These are phyloP conservation scores for Citrus sp. DNA, from an alignment of 345 rosid species.

Conservation along the genomic window DNA sequence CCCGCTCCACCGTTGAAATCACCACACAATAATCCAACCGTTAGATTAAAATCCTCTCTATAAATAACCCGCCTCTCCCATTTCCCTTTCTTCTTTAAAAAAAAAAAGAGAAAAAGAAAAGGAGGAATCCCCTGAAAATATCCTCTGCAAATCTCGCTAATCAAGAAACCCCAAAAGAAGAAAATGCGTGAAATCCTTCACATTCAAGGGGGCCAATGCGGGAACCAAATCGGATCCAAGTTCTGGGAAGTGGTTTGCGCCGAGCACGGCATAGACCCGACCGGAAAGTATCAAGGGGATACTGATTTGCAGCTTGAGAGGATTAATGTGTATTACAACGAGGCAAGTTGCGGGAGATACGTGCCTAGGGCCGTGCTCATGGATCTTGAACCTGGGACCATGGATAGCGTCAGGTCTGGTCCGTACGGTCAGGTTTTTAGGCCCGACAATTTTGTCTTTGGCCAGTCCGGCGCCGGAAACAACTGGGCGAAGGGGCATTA, in stretches of 20 bases:
- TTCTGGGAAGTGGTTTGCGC: constrained; percentile 20
- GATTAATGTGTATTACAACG: constrained; percentile 43
- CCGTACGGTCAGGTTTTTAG: constrained; percentile 38
- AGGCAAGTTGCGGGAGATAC: constrained; percentile 35
- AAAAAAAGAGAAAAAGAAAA: not conserved
- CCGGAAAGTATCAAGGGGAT: constrained; percentile 3
- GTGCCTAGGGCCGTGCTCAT: constrained; percentile 40
- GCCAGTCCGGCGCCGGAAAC: constrained; percentile 49
- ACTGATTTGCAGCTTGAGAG: constrained; percentile 6
- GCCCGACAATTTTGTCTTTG: constrained; percentile 44
- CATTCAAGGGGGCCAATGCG: constrained; percentile 22
- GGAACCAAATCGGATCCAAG: constrained; percentile 21
- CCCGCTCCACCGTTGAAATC: constrained; percentile 12
- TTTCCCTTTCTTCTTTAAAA: not conserved
- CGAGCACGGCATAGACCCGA: constrained; percentile 19
- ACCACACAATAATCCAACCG: constrained; percentile 6
- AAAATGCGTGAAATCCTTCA: constrained; percentile 29
- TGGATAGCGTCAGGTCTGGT: constrained; percentile 37
- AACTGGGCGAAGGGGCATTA: constrained; percentile 49
- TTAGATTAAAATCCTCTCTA: constrained; percentile 6
- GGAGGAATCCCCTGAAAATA: not conserved
- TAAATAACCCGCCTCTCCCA: constrained; percentile 23
- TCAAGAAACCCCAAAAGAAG: not conserved
- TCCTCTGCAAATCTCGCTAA: not conserved
- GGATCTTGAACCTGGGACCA: constrained; percentile 45